Evolutionary conservation across 495 filamentous ascomycete species (phyloP).

Genomic region (Umbilicaria muhlenbergii): DNA sequence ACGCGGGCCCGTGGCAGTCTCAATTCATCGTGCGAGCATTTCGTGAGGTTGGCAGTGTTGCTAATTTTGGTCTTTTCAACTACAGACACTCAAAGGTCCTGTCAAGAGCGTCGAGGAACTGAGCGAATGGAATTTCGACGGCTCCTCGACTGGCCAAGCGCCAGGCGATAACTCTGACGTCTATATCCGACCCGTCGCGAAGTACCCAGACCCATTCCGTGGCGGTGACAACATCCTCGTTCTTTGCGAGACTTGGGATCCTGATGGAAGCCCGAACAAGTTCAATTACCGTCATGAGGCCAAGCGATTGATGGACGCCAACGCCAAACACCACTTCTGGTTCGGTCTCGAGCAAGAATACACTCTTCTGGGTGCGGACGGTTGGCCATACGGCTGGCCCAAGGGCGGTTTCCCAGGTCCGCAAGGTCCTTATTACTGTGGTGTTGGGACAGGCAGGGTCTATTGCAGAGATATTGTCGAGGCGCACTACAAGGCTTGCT

Average conservation of each 20-base stretch:
- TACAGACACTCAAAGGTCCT: conserved; percentile 63
- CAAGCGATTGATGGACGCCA: conserved; percentile 72
- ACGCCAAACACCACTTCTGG: conserved; percentile 77
- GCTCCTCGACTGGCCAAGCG: conserved; percentile 86
- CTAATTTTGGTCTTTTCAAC: conserved; percentile 6
- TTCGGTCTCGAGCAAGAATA: conserved; percentile 99
- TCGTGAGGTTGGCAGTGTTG: neutral
- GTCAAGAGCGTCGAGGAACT: conserved; percentile 58
- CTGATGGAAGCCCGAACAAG: conserved; percentile 94
- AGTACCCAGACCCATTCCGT: conserved; percentile 91
- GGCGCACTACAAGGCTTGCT: conserved; percentile 94
- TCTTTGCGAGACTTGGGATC: conserved; percentile 88
- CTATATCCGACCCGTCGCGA: conserved; percentile 83
- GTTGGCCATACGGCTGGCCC: conserved; percentile 92
- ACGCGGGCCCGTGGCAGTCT: neutral
- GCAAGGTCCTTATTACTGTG: conserved; percentile 98
- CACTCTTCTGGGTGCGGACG: conserved; percentile 74
- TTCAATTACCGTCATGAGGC: conserved; percentile 94
- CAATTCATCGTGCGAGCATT: neutral
- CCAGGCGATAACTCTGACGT: conserved; percentile 95
- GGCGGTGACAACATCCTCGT: conserved; percentile 76
- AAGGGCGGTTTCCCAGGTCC: conserved; percentile 89
- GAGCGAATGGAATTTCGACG: conserved; percentile 98
- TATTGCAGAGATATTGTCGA: conserved; percentile 98
- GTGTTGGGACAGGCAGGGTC: conserved; percentile 93